Evolutionary conservation across 257 asterid genomes (phyloP).

Genomic region (Solanum tacnaense): DNA sequence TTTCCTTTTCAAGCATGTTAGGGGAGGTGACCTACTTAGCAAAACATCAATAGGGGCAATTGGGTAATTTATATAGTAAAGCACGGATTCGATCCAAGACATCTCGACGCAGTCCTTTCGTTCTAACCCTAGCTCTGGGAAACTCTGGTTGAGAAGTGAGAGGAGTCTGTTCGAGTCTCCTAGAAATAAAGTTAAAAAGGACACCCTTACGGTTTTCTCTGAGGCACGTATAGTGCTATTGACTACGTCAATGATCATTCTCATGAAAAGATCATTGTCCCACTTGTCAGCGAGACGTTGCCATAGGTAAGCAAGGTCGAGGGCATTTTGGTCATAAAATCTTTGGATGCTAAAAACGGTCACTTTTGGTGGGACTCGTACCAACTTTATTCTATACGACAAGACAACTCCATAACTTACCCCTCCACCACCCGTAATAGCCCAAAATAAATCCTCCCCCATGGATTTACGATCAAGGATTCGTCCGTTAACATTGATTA

Average conservation of each 20-base stretch:
- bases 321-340: background rate
- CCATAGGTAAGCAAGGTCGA: background rate
- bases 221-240: background rate
- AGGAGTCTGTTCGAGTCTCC: background rate
- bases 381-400: background rate
- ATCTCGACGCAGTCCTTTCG: background rate
- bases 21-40: constrained; percentile 11
- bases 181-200: background rate
- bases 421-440: constrained; percentile 4
- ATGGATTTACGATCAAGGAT: background rate
- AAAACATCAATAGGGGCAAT: constrained; percentile 15
- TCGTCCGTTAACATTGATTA: constrained; percentile 1
- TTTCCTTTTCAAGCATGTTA: constrained; percentile 36
- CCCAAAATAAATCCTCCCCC: constrained; percentile 16
- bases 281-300: background rate
- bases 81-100: background rate
- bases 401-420: background rate
- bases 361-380: background rate
- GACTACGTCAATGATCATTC: background rate
- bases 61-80: constrained; percentile 12
- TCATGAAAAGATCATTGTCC: background rate
- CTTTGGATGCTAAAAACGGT: background rate
- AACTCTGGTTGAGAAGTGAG: background rate
- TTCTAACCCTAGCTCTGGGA: background rate
- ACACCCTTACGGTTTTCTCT: background rate